These are phyloP conservation scores for Tarenaya hassleriana DNA, from an alignment of 345 rosid genomes.

Conservation along the genomic window DNA sequence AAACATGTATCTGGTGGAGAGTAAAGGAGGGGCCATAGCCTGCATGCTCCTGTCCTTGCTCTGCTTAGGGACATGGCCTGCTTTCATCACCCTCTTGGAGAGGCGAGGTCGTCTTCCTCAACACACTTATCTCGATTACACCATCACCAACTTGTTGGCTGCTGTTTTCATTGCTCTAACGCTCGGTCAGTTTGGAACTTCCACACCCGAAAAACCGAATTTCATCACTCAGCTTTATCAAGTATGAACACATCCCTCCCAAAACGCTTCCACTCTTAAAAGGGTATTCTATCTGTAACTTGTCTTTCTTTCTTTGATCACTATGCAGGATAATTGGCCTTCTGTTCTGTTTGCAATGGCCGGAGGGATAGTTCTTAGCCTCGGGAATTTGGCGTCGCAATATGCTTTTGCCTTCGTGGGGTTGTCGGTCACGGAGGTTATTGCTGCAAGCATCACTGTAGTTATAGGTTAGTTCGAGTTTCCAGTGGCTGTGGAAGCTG, in stretches of 20 bases:
- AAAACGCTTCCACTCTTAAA: background rate
- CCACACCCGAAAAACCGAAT: conserved; percentile 44
- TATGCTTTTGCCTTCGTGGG: conserved; percentile 77
- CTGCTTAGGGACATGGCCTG: conserved; percentile 96
- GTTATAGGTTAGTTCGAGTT: conserved; percentile 42
- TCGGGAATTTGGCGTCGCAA: conserved; percentile 61
- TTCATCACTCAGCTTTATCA: conserved; percentile 65
- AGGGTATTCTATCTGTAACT: background rate
- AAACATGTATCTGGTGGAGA: conserved; percentile 66
- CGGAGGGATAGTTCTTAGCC: conserved; percentile 65
- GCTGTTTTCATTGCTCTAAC: conserved; percentile 80
- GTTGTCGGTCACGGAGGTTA: conserved; percentile 62
- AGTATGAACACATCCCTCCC: conserved; percentile 19
- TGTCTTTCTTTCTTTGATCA: background rate
- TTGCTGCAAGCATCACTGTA: conserved; percentile 62
- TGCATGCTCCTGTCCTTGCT: conserved; percentile 73
- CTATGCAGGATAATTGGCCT: conserved; percentile 55
- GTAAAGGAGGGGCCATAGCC: conserved; percentile 77
- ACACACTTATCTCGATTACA: conserved; percentile 85
- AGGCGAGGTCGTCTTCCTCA: conserved; percentile 88
- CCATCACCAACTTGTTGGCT: conserved; percentile 69
- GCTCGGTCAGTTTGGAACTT: conserved; percentile 54
- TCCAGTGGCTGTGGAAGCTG: background rate
- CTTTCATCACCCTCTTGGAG: conserved; percentile 65
- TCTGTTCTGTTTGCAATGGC: conserved; percentile 70